Conservation (phyloP, 1,284 basidiomycete genomes). For the Ganoderma lucidum region DNA sequence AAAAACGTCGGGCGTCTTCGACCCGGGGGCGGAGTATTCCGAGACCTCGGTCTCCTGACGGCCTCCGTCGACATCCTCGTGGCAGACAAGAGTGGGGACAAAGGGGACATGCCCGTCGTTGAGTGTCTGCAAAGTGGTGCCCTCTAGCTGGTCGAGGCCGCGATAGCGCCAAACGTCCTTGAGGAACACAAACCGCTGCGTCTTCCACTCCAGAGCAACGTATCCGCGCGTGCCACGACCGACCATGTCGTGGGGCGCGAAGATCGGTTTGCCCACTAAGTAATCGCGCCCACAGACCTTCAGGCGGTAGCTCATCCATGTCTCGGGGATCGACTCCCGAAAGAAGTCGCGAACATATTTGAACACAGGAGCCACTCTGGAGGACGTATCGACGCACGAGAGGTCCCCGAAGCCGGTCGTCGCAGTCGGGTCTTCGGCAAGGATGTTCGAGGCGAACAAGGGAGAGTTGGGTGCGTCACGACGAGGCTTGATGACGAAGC, state of each 20-base stretch:
- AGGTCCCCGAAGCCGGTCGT: not conserved
- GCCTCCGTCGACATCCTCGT: not conserved
- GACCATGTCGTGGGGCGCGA: not conserved
- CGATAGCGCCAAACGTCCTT: conserved; percentile 14
- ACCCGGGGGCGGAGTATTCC: not conserved
- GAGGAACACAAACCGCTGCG: conserved; percentile 11
- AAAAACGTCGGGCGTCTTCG: not conserved
- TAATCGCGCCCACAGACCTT: not conserved
- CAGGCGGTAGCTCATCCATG: conserved; percentile 16
- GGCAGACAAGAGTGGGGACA: conserved; percentile 6
- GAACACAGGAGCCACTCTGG: conserved; percentile 6
- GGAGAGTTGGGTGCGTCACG: not conserved
- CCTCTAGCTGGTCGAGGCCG: conserved; percentile 4
- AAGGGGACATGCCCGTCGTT: not conserved
- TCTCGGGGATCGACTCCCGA: conserved; percentile 5
- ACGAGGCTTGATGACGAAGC: not conserved
- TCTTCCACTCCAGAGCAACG: conserved; percentile 9
- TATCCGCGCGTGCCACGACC: conserved; percentile 12
- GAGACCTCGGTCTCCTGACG: not conserved
- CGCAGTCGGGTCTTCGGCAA: not conserved
- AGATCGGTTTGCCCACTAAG: not conserved
- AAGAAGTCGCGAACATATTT: conserved; percentile 20
- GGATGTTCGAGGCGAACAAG: not conserved
- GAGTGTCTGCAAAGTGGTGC: not conserved
- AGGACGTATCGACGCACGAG: not conserved